Evolutionary conservation across 192 early-diverging fungal genomes (phyloP), one percentile per base, ranked within the genome.

Genomic region (Mortierella antarctica): DNA sequence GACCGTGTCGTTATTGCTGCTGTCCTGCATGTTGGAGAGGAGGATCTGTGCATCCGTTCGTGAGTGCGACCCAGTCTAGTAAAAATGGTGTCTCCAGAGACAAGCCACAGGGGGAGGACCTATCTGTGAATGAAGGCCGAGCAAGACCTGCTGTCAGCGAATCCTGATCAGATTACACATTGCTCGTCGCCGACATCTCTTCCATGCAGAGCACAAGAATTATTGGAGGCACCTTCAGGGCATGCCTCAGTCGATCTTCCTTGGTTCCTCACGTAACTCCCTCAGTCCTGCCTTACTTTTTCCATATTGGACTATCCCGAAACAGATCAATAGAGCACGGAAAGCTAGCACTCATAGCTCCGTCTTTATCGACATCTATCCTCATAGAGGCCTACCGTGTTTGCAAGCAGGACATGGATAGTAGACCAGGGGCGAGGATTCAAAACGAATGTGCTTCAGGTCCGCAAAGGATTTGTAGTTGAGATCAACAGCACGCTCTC

Each of bases 401-500:
- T 17, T 2, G 57, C 17, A 5, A 48, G 20, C 45, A 59, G 42
- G 17, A 31, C 51, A 4, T 23, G 61, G 17, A 41, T 50, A 21
- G 39, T 60, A 20, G 45, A 49, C 7, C 77, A 80, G 41, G 83
- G 69, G 64, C 84, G 85, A 64, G 79, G 77, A 68, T 89, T 82
- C 61, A 90, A 89, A 65, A 75, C 83, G 0, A 84, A 75, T 17
- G 85, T 89, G 8, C 85, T 85, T 13, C 62, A 84, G 15, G 82
- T 93, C 45, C 89, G 90, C 51, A 88, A 85, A 31, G 93, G 94
- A 12, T 85, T 86, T 70, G 90, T 95, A 2, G 87, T 96, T 17
- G 88, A 93, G 42, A 81, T 86, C 70, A 89, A 90, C 31, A 90
- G 88, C 58, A 84, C 73, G 14, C 89, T 92, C n/a, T 89, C 87